Conservation (phyloP, 2,329 filamentous ascomycete genomes). For the Fusarium nurragi region DNA sequence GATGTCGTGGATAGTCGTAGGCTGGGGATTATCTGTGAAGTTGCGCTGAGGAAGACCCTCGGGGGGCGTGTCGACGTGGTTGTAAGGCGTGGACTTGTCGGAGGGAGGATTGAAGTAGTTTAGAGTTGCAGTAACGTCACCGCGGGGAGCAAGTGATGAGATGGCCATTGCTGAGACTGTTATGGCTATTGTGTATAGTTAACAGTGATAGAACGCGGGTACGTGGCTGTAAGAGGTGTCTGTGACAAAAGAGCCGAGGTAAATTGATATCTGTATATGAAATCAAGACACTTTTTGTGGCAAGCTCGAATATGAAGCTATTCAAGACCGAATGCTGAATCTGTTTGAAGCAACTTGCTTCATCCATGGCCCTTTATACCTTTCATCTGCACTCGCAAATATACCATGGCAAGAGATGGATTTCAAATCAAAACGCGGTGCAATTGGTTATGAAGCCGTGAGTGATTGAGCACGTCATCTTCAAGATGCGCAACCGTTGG, state of each 20-base stretch:
- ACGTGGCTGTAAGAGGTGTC: not conserved
- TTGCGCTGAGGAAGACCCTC: constrained; percentile 72
- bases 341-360: constrained; percentile 6
- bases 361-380: constrained; percentile 31
- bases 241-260: not conserved
- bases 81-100: constrained; percentile 69
- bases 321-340: not conserved
- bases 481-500: constrained; percentile 30
- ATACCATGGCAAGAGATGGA: constrained; percentile 23
- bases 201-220: not conserved
- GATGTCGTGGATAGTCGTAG: constrained; percentile 74
- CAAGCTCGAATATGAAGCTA: not conserved
- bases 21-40: constrained; percentile 60
- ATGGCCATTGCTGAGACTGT: constrained; percentile 50
- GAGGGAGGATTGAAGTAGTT: constrained; percentile 71
- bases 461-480: constrained; percentile 41
- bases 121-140: constrained; percentile 69
- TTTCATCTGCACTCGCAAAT: constrained; percentile 3
- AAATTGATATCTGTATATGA: not conserved
- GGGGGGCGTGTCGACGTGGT: constrained; percentile 72
- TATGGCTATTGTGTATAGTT: not conserved
- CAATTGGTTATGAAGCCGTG: constrained; percentile 28
- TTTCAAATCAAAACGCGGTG: constrained; percentile 44
- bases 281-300: not conserved
- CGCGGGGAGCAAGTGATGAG: constrained; percentile 59